Evolutionary conservation across 2,329 filamentous ascomycete species (phyloP).

Genomic region (Stagonosporopsis vannaccii): DNA sequence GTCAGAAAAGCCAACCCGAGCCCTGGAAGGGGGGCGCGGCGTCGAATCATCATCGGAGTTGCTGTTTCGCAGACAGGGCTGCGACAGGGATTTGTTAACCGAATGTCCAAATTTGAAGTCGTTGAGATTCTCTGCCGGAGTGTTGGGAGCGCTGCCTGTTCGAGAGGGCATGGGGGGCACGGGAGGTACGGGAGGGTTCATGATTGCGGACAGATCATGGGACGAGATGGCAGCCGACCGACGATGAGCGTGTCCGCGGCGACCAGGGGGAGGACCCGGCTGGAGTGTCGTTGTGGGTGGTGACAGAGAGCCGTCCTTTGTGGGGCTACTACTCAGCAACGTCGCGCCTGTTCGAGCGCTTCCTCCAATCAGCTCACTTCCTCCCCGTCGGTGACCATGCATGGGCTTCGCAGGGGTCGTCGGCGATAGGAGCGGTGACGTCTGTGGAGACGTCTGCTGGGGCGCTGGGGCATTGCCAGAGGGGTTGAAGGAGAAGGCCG

Average conservation of each 20-base stretch:
- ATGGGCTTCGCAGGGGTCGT: conserved; percentile 61
- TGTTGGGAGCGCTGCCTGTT: conserved; percentile 70
- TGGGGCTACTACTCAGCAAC: conserved; percentile 73
- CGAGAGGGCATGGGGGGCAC: conserved; percentile 61
- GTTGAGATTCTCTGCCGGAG: conserved; percentile 61
- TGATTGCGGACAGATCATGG: conserved; percentile 76
- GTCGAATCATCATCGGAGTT: conserved; percentile 36
- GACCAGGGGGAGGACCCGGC: conserved; percentile 59
- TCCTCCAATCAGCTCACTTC: conserved; percentile 86
- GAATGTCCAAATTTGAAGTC: conserved; percentile 45
- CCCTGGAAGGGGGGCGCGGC: conserved; percentile 57
- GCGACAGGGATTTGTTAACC: conserved; percentile 49
- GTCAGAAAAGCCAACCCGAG: conserved; percentile 83
- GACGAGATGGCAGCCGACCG: conserved; percentile 83
- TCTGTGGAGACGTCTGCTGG: conserved; percentile 45
- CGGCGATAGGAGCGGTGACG: conserved; percentile 48
- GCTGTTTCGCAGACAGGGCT: conserved; percentile 45
- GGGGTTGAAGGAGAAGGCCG: conserved; percentile 59
- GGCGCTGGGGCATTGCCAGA: conserved; percentile 46
- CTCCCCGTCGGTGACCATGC: conserved; percentile 73
- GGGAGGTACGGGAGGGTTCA: conserved; percentile 67
- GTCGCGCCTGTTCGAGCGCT: conserved; percentile 61
- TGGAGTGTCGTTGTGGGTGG: conserved; percentile 59
- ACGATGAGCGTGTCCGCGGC: conserved; percentile 79
- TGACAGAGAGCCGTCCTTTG: conserved; percentile 68